Base-by-base conservation (phyloP, 2,329 filamentous ascomycete species). In the Zasmidium citrigriseum region DNA sequence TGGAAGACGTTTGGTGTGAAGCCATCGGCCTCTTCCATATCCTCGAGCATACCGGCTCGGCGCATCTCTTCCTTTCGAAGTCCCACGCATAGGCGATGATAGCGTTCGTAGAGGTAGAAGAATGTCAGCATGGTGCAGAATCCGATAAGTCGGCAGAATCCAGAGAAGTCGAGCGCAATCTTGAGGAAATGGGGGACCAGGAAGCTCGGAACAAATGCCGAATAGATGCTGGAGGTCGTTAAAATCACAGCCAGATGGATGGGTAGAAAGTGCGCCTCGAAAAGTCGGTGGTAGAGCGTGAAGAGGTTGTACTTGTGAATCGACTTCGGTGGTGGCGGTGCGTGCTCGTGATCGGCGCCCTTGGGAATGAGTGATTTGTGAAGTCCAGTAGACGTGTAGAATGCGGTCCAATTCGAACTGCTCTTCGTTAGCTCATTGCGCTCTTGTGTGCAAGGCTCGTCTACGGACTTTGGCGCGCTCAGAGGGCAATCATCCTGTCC, bases 231-330 rank as follows among this genome's bases (percentile, higher is more conserved):
- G 0, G 86, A 88, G 1, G 85, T 80, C 46, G 89, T 66, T 23
- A 90, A 78, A 24, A 89, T 77, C 47, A 89, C 83, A 5, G 83
- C 84, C 76, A 86, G 85, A 67, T 90, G 88, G 16, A 86, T 81
- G 0, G 88, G 87, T 22, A 90, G 76, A 70, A 90, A 90, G 71
- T 90, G 88, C 0, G 88, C 88, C 71, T 90, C 88, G 67, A 88
- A 90, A n/a, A 90, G 76, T 18, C 88, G 83, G 69, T 88, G 86
- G 68, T 82, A 80, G 27, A 90, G 78, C 54, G 83, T 81, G 63
- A 85, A 72, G 47, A 86, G 78, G 62, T 80, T 83, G 68, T 77
- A 77, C 78, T 79, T 68, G 68, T 64, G 59, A 46, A 71, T 67
- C 3, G 64, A 60, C 49, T 60, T 62, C 9, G 60, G 61, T n/a